These are phyloP conservation scores for Acanthamoeba lenticulata DNA, from an alignment of 208 protist genomes.

Conservation along the genomic window DNA sequence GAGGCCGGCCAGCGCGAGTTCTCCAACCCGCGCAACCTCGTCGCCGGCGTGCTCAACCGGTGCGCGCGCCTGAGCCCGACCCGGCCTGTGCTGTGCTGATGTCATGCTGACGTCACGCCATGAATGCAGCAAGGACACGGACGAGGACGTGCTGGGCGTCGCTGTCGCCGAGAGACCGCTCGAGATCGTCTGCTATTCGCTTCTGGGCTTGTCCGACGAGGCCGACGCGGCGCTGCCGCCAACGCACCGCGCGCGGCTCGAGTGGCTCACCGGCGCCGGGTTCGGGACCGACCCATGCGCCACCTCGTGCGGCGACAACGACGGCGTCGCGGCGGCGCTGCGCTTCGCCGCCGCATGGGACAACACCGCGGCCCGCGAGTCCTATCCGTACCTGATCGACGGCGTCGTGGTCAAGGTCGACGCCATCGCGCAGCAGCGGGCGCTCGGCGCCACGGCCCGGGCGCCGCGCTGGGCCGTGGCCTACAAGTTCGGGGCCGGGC, in stretches of 20 bases:
- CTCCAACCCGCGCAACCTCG: constrained; percentile 77
- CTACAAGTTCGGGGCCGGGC: constrained; percentile 74
- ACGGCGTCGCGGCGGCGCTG: not conserved
- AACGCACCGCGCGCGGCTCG: not conserved
- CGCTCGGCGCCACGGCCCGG: constrained; percentile 56
- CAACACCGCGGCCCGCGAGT: not conserved
- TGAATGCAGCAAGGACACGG: too few relatives aligned
- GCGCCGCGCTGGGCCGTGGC: constrained; percentile 79
- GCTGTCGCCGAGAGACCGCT: not conserved
- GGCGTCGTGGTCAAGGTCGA: constrained; percentile 79
- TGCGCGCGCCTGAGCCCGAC: constrained; percentile 42
- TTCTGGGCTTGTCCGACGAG: not conserved
- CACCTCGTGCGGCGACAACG: constrained; percentile 2
- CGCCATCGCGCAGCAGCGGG: constrained; percentile 44
- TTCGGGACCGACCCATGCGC: constrained; percentile 20
- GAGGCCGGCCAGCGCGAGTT: constrained; percentile 33
- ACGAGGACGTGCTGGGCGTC: not conserved
- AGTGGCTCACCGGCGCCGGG: not conserved
- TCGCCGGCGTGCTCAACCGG: constrained; percentile 74
- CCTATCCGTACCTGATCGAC: constrained; percentile 72
- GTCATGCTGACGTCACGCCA: too few relatives aligned
- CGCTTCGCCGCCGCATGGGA: constrained; percentile 30
- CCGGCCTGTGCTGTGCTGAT: not conserved
- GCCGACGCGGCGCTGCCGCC: not conserved
- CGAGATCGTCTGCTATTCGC: constrained; percentile 13